Evolutionary conservation across 495 filamentous ascomycete genomes (phyloP), one percentile per base, ranked within the genome.

Genomic region (Gamarada debralockiae): DNA sequence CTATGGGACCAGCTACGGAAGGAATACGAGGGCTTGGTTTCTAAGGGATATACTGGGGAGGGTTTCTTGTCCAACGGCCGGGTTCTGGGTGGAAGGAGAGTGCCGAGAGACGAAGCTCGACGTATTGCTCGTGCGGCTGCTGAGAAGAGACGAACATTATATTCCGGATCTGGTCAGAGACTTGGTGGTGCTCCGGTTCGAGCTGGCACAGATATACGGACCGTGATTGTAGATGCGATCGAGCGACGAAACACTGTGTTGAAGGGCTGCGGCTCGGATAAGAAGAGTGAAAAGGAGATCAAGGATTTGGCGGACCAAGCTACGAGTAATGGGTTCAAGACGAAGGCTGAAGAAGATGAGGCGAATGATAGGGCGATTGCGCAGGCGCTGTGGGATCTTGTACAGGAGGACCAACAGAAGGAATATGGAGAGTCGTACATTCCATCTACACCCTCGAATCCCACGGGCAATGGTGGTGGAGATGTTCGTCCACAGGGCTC

Each of bases 311-410:
- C 78, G 2, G 81, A 90, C 50, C 77, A 85, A 56, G 86, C 87
- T 6, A 82, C 80, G 3, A 68, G 72, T 40, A 86, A 85, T 59
- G 89, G 90, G 0, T 90, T 93, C 73, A 73, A 78, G 34, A 96
- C 92, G 0, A 77, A 90, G 63, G 88, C 89, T 0, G 89, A 95
- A 60, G 88, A 93, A 60, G 91, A 96, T 47, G 85, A 90, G 58
- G 92, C 89, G 1, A 92, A 96, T 55, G 89, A 97, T 40, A 76
- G 78, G 17, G 92, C 92, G n/a, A 96, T 96, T 57, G 77, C 89
- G 51, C 81, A 90, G 57, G 92, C 90, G 0, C 78, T 92, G 22
- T 90, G 87, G 70, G 92, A 97, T 48, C 69, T 97, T 9, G 85
- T 95, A 24, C 85, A 92, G 60, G 86, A 92, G 58, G 92, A 97